A percentile compares a stretch with the other conserved stretches of the same genome.
phyloP scores from a whole-genome alignment of 257 asterid species.

The Orobanche coerulescens region DNA sequence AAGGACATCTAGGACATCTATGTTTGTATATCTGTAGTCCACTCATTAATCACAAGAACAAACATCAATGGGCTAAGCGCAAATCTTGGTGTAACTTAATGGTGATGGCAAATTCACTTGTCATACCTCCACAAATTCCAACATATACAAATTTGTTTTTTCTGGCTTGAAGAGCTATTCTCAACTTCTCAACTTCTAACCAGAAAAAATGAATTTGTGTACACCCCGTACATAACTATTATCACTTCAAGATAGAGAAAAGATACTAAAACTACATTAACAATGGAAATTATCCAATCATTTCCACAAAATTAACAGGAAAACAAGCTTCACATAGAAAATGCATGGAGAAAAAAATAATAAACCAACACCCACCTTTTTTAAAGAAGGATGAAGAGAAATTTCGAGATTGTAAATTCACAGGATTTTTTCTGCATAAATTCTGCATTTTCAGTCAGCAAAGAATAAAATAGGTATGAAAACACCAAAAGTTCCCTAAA shows the following conservation, averaged over 20 bases:
- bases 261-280: neutral
- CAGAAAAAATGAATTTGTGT: neutral
- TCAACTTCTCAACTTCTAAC: neutral
- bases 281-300: neutral
- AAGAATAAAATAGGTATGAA: neutral
- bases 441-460: slow-evolving; percentile 36
- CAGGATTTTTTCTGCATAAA: slow-evolving; percentile 41
- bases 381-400: slow-evolving; percentile 43
- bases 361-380: slow-evolving; percentile 30
- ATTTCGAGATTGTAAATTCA: slow-evolving; percentile 35
- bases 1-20: no score
- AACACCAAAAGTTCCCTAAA: neutral
- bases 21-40: no score
- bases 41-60: no score
- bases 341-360: neutral
- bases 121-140: no score
- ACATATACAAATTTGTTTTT: no score
- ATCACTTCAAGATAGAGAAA: no score
- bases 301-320: no score
- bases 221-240: no score
- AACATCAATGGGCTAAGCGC: no score
- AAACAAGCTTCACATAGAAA: neutral
- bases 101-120: no score
- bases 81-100: no score
- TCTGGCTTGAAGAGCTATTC: no score